These are phyloP conservation scores for Saksenaea oblongispora DNA, from an alignment of 371 early-diverging fungal species.

Conservation along the genomic window DNA sequence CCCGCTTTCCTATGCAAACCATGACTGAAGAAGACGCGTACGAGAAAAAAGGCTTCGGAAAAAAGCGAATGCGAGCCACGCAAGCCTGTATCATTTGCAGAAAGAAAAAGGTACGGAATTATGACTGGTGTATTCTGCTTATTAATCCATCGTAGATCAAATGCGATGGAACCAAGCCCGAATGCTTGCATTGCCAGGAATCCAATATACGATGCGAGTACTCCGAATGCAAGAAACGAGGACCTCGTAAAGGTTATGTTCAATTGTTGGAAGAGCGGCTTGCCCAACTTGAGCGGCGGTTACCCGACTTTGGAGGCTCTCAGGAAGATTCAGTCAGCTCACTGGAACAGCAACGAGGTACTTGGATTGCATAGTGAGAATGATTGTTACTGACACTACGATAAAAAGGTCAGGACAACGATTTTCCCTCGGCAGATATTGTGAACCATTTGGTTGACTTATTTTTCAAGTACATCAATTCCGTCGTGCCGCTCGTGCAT, in stretches of 20 bases:
- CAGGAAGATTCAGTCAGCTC: neutral
- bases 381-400: neutral
- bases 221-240: constrained; percentile 74
- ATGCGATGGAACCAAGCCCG: constrained; percentile 79
- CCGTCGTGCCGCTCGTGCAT: constrained; percentile 58
- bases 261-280: constrained; percentile 72
- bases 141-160: constrained; percentile 51
- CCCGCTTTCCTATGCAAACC: neutral
- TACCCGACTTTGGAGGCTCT: constrained; percentile 19
- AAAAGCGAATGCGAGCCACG: constrained; percentile 70
- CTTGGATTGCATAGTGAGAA: neutral
- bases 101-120: constrained; percentile 68
- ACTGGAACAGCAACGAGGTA: neutral
- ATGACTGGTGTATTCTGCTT: neutral
- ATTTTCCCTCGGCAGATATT: constrained; percentile 49
- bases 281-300: constrained; percentile 62
- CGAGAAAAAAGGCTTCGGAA: constrained; percentile 3
- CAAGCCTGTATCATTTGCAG: constrained; percentile 83
- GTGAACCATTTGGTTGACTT: constrained; percentile 57
- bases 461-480: constrained; percentile 60
- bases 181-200: constrained; percentile 79
- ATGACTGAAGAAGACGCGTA: constrained; percentile 4
- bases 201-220: constrained; percentile 70
- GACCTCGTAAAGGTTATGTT: constrained; percentile 80
- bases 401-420: constrained; percentile 11